These are phyloP conservation scores for Alternaria triticimaculans DNA, from an alignment of 2,329 filamentous ascomycete genomes.

Conservation along the genomic window DNA sequence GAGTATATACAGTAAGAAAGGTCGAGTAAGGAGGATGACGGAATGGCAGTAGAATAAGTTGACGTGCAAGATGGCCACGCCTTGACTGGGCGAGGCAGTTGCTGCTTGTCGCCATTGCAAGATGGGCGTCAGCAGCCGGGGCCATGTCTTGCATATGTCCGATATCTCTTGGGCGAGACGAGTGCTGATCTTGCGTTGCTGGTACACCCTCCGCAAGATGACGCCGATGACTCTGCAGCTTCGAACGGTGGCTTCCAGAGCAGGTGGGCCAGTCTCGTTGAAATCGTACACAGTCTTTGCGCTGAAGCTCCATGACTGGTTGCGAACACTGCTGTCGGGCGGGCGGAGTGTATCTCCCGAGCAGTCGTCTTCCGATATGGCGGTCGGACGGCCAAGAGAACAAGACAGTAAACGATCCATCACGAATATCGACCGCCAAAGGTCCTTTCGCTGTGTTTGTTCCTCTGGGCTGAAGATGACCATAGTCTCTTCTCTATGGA, in stretches of 20 bases:
- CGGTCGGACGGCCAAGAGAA: slow-evolving; percentile 66
- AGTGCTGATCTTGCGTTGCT: slow-evolving; percentile 64
- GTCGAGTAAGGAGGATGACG: slow-evolving; percentile 67
- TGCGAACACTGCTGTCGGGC: slow-evolving; percentile 30
- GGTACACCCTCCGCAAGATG: slow-evolving; percentile 67
- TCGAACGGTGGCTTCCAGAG: slow-evolving; percentile 63
- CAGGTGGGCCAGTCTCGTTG: slow-evolving; percentile 47
- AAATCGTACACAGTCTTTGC: slow-evolving; percentile 24
- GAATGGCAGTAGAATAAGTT: slow-evolving; percentile 69
- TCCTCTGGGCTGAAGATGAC: slow-evolving; percentile 59
- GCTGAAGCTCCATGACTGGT: slow-evolving; percentile 23
- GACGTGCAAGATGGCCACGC: slow-evolving; percentile 67
- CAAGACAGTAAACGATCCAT: slow-evolving; percentile 69
- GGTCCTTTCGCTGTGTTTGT: slow-evolving; percentile 59
- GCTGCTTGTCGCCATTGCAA: slow-evolving; percentile 61
- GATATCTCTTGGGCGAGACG: slow-evolving; percentile 65
- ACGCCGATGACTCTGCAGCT: slow-evolving; percentile 65
- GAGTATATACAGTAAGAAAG: slow-evolving; percentile 68
- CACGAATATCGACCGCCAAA: slow-evolving; percentile 71
- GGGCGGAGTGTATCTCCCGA: slow-evolving; percentile 56
- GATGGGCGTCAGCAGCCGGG: slow-evolving; percentile 55
- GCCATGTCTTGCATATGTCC: slow-evolving; percentile 61
- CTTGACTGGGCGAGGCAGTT: slow-evolving; percentile 55
- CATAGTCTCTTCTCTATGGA: slow-evolving; percentile 68
- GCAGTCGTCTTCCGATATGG: slow-evolving; percentile 69